These are phyloP conservation scores for Ceratobasidium sp. DNA, from an alignment of 1,284 basidiomycete genomes.

Conservation along the genomic window DNA sequence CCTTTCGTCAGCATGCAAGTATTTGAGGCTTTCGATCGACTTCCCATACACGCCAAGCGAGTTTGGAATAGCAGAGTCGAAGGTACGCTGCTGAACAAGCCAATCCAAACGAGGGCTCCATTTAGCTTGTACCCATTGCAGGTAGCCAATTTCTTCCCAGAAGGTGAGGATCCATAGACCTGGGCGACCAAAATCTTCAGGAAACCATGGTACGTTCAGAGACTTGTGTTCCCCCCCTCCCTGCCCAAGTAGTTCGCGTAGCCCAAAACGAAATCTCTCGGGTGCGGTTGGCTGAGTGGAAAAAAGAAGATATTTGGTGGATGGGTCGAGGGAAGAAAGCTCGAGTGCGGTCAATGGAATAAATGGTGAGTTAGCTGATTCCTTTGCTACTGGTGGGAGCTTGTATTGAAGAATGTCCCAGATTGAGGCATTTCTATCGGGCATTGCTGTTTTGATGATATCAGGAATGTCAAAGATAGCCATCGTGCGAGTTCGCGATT, in stretches of 20 bases:
- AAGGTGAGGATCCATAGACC: background rate
- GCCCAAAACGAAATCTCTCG: background rate
- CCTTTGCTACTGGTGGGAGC: background rate
- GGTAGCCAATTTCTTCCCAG: background rate
- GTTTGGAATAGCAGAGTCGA: background rate
- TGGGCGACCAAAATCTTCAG: background rate
- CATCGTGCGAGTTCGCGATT: background rate
- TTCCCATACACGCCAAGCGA: background rate
- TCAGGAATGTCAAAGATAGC: background rate
- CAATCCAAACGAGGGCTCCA: background rate
- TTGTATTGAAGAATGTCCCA: background rate
- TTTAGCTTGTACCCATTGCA: background rate
- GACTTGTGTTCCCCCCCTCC: background rate
- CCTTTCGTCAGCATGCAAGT: background rate
- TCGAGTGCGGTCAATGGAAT: background rate
- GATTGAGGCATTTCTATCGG: background rate
- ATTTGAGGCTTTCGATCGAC: background rate
- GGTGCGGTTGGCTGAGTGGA: background rate
- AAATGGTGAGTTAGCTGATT: background rate
- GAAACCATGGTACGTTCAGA: background rate
- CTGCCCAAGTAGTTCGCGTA: background rate
- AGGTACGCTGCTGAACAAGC: background rate
- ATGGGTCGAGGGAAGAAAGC: background rate
- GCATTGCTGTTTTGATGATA: background rate
- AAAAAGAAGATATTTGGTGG: background rate